A percentile compares a stretch with the other conserved stretches of the same genome.
These are phyloP conservation scores for Didymella lethalis DNA, from an alignment of 2,329 filamentous ascomycete genomes.

Conservation along the genomic window DNA sequence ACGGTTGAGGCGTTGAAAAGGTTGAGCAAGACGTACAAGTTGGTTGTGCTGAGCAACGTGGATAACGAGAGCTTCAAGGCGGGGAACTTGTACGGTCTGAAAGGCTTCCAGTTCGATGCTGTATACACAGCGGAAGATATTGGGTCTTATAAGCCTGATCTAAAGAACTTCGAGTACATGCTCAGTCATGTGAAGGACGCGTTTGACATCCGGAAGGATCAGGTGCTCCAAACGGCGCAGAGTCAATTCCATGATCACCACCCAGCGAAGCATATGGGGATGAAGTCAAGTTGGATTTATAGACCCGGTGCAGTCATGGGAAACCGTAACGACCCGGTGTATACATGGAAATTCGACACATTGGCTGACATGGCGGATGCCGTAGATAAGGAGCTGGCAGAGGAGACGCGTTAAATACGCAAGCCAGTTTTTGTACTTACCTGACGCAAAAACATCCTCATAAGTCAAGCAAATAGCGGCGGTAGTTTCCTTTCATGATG, in stretches of 20 bases:
- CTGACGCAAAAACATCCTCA: neutral
- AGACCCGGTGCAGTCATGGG: conserved; percentile 59
- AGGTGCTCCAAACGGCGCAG: conserved; percentile 73
- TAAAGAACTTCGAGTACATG: conserved; percentile 71
- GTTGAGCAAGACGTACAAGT: conserved; percentile 62
- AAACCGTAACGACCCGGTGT: conserved; percentile 53
- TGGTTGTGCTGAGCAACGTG: conserved; percentile 69
- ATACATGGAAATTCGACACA: conserved; percentile 64
- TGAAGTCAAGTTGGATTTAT: conserved; percentile 72
- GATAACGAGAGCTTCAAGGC: conserved; percentile 61
- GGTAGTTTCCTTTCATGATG: neutral
- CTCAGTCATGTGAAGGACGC: conserved; percentile 61
- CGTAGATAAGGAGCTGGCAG: conserved; percentile 51
- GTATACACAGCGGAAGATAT: conserved; percentile 76
- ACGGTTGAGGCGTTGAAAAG: conserved; percentile 61
- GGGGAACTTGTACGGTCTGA: conserved; percentile 60
- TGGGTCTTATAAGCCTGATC: conserved; percentile 74
- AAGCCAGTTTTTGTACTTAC: neutral
- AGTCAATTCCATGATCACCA: conserved; percentile 73
- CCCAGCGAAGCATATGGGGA: conserved; percentile 66
- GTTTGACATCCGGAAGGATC: conserved; percentile 63
- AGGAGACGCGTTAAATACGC: neutral
- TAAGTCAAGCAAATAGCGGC: neutral
- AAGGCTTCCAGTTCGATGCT: conserved; percentile 66
- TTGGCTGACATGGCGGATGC: conserved; percentile 68